Conservation (phyloP, 345 rosid genomes). For the Euphorbia lathyris region DNA sequence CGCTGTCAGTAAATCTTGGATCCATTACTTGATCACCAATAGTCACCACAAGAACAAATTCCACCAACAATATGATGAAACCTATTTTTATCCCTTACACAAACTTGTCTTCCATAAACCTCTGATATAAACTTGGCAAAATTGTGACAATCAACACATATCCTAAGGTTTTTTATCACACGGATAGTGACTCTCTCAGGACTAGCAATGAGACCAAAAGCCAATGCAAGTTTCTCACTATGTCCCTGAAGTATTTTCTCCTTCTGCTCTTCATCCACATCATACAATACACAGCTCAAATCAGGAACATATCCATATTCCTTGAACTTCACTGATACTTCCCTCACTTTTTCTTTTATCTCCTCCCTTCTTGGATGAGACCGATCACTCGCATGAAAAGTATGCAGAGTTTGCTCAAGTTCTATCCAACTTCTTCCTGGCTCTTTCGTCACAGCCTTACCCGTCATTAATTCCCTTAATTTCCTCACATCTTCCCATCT, state of each 20-base stretch:
- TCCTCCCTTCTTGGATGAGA: constrained; percentile 79
- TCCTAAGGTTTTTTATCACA: constrained; percentile 75
- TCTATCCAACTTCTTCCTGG: constrained; percentile 92
- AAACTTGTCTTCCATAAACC: constrained; percentile 52
- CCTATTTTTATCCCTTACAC: constrained; percentile 72
- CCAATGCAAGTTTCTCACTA: constrained; percentile 85
- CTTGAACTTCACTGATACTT: constrained; percentile 51
- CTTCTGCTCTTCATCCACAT: constrained; percentile 91
- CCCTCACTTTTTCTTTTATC: constrained; percentile 48
- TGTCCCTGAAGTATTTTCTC: constrained; percentile 77
- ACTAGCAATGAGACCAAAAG: constrained; percentile 63
- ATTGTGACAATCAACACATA: constrained; percentile 87
- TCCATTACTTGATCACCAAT: constrained; percentile 84
- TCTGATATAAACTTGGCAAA: constrained; percentile 73
- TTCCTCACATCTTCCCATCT: constrained; percentile 80
- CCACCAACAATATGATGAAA: constrained; percentile 63
- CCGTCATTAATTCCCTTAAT: constrained; percentile 60
- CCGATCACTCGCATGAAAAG: constrained; percentile 73
- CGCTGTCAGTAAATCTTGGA: too few relatives aligned
- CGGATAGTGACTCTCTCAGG: constrained; percentile 48
- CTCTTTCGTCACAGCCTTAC: constrained; percentile 71
- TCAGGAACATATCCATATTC: constrained; percentile 84
- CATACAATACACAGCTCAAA: constrained; percentile 69
- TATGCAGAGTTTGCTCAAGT: constrained; percentile 62
- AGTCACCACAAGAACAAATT: constrained; percentile 75